Evolutionary conservation across 495 filamentous ascomycete species (phyloP), one percentile per base, ranked within the genome.

Genomic region (Podospora pseudopauciseta): DNA sequence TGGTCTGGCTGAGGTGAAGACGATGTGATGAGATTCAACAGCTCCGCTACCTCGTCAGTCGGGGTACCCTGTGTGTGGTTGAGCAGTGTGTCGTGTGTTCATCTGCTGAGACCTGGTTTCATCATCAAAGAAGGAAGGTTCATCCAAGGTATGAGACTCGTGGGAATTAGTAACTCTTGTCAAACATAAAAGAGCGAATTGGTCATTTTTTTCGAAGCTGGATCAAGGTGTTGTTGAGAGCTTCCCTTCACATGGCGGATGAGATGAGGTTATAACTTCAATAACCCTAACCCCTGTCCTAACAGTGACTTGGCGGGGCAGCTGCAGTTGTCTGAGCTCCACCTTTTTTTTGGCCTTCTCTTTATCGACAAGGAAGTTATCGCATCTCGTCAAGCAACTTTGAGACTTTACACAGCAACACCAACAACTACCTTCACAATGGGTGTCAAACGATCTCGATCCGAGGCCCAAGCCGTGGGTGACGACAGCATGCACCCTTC

Each of bases 401-500:
- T 16, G 19, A 26, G 9, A 67, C 20, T n/a, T 30, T 2, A 23
- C 28, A 19, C 56, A 32, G n/a, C 53, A 58, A 65, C 56, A 59
- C 30, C 55, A 3, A 18, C 23, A 27, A 13, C 39, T 13, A 49
- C 39, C 1, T 32, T 49, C 26, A 65, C 28, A 19, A 73, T 77
- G 72, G 68, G 67, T 4, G 66, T 68, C 3, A 74, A 74, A 49
- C 49, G 72, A 55, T 27, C 70, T 4, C 71, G 61, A n/a, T 39
- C 63, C 27, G 73, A 73, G 44, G 70, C 69, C 23, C 76, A 80
- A 58, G 5, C 66, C 19, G 67, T 72, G 18, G 66, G 44, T 26
- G 55, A 67, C 54, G 57, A 66, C 59, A 53, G 32, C 23, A 64
- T 71, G 27, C 67, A 62, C 30, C 34, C 23, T 11, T 32, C 44